Evolutionary conservation across 164 flowering plant genomes (phyloP).

Genomic region (Akebia trifoliata): DNA sequence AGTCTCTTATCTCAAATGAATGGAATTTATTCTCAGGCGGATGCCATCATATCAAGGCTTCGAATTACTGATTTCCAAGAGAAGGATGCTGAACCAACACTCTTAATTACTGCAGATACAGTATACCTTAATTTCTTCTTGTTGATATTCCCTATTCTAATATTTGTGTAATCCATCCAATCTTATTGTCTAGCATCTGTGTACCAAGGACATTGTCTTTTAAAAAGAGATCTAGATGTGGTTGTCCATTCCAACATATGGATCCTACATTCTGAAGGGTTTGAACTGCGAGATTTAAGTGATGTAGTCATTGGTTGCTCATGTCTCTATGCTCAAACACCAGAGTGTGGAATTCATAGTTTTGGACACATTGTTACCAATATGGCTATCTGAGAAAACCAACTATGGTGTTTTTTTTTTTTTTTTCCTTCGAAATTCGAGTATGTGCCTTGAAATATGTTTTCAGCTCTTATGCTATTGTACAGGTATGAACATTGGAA

Average conservation of each 20-base stretch:
- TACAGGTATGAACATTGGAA: background rate
- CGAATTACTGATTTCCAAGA: conserved; percentile 33
- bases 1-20: conserved; percentile 1
- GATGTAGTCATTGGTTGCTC: background rate
- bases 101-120: conserved; percentile 75
- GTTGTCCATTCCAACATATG: background rate
- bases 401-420: background rate
- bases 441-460: background rate
- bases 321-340: background rate
- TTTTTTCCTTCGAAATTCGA: background rate
- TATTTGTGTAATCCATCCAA: background rate
- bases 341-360: background rate
- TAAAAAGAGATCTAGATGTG: background rate
- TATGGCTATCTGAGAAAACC: background rate
- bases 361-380: background rate
- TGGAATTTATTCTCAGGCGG: conserved; percentile 48
- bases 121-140: conserved; percentile 36
- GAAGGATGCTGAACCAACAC: conserved; percentile 44
- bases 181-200: conserved; percentile 20
- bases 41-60: conserved; percentile 64
- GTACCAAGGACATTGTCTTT: conserved; percentile 14
- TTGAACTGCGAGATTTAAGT: background rate
- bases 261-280: background rate
- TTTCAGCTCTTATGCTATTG: background rate
- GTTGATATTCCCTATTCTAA: conserved; percentile 4